A percentile compares a stretch with the other conserved stretches of the same genome.
Evolutionary conservation across 1,284 basidiomycete species (phyloP).

Genomic region (Trichosporon sp.): DNA sequence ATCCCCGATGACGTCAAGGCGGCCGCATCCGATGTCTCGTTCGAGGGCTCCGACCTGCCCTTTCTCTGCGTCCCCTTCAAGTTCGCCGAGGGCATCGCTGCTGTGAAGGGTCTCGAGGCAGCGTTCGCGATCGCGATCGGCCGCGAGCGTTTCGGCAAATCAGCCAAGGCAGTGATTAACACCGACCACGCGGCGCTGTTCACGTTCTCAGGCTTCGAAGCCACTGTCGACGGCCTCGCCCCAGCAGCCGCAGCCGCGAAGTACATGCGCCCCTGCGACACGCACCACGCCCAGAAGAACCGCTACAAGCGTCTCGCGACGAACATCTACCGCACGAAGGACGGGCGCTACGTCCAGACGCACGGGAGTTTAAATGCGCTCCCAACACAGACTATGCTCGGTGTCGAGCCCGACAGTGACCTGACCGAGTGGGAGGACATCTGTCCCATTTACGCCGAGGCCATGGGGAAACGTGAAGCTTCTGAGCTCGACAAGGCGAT

Average conservation of each 20-base stretch:
- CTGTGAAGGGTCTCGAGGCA: conserved; percentile 29
- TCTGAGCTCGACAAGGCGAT: conserved; percentile 25
- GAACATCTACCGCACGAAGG: conserved; percentile 25
- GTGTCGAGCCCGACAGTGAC: conserved; percentile 1
- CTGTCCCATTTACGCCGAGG: conserved; percentile 22
- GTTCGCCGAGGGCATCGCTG: conserved; percentile 25
- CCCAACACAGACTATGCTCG: conserved; percentile 18
- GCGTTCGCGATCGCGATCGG: conserved; percentile 26
- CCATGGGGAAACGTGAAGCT: conserved; percentile 22
- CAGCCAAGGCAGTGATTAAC: conserved; percentile 10
- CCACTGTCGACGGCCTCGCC: conserved; percentile 19
- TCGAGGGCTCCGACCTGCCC: conserved; percentile 19
- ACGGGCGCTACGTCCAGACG: conserved; percentile 26
- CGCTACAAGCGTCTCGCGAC: conserved; percentile 21
- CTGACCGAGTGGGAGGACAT: conserved; percentile 19
- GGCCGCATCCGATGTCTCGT: conserved; percentile 15
- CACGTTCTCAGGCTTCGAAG: conserved; percentile 8
- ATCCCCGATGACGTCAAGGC: conserved; percentile 23
- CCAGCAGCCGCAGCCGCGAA: neutral
- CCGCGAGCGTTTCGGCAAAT: conserved; percentile 19
- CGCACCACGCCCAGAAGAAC: conserved; percentile 14
- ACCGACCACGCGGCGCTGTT: conserved; percentile 29
- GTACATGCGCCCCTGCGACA: conserved; percentile 21
- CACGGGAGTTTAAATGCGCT: conserved; percentile 25
- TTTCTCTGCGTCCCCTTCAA: conserved; percentile 26